Percentiles rank a stretch among this genome's conserved stretches.
These are phyloP conservation scores for Truncatella angustata DNA, from an alignment of 2,329 filamentous ascomycete genomes.

Conservation along the genomic window DNA sequence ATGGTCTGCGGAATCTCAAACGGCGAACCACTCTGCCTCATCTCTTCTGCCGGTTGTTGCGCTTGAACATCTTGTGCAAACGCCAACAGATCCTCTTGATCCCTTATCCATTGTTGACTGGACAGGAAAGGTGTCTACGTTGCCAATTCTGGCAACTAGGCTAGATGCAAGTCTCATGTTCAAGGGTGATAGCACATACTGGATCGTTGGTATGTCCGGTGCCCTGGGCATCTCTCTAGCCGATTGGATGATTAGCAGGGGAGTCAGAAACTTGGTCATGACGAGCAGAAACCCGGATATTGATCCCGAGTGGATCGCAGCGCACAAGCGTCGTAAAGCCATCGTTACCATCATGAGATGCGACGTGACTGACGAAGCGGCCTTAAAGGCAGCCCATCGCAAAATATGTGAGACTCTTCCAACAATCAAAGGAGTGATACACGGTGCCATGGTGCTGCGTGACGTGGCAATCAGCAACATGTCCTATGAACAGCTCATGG, in stretches of 20 bases:
- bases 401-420: slow-evolving; percentile 12
- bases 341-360: background rate
- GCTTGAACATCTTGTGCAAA: background rate
- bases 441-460: slow-evolving; percentile 24
- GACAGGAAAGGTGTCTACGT: background rate
- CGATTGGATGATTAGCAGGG: slow-evolving; percentile 19
- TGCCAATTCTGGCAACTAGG: background rate
- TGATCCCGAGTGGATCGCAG: slow-evolving; percentile 5
- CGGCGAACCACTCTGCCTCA: background rate
- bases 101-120: slow-evolving; percentile 8
- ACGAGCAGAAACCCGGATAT: slow-evolving; percentile 15
- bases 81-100: background rate
- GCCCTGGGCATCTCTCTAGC: slow-evolving; percentile 12
- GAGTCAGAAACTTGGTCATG: slow-evolving; percentile 14
- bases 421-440: slow-evolving; percentile 17
- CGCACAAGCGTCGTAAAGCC: background rate
- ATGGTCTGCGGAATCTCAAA: background rate
- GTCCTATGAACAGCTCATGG: slow-evolving; percentile 14
- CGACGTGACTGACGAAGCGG: slow-evolving; percentile 16
- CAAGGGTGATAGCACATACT: slow-evolving; percentile 15
- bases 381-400: slow-evolving; percentile 7
- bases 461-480: slow-evolving; percentile 20
- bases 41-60: background rate
- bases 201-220: slow-evolving; percentile 16
- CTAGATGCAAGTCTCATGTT: slow-evolving; percentile 14